phyloP scores from a whole-genome alignment of 208 protist genomes.

The Trypanosoma cruzi region DNA sequence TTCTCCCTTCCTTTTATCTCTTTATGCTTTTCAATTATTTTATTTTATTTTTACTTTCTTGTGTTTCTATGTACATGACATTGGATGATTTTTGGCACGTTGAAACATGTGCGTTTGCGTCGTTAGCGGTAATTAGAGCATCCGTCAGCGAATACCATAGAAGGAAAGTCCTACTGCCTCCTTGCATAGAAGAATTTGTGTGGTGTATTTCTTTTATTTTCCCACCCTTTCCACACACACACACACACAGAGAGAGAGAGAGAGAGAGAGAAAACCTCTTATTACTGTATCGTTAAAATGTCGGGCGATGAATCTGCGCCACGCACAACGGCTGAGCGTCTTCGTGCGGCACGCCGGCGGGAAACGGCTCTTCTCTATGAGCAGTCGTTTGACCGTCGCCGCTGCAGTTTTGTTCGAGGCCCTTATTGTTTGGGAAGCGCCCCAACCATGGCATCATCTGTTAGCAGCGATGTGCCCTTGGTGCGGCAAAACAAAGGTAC shows the following conservation, averaged over 20 bases:
- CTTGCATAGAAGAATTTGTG: not conserved
- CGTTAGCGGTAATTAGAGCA: not conserved
- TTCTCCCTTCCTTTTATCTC: too few species aligned
- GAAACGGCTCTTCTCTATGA: slow-evolving; percentile 27
- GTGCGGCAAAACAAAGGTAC: not conserved
- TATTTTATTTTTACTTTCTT: not conserved
- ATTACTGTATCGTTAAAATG: not conserved
- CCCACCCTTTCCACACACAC: too few species aligned
- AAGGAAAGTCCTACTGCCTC: not conserved
- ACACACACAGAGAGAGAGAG: too few species aligned
- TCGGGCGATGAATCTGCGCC: not conserved
- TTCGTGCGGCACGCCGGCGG: slow-evolving; percentile 11
- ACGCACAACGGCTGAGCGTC: slow-evolving; percentile 23
- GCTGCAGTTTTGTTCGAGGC: not conserved
- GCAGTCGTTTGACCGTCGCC: slow-evolving; percentile 16
- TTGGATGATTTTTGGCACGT: too few species aligned
- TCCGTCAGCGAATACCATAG: not conserved
- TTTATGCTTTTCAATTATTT: too few species aligned
- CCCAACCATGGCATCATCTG: not conserved
- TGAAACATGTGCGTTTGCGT: too few species aligned
- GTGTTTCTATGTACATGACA: slow-evolving; percentile 2
- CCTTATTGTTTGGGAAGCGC: not conserved
- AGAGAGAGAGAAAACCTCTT: too few species aligned
- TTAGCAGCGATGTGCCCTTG: not conserved
- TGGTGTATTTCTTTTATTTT: too few species aligned